Percentiles rank a stretch among this genome's conserved stretches.
Conservation (phyloP, 2,329 filamentous ascomycete genomes). For the Fonsecaea multimorphosa region DNA sequence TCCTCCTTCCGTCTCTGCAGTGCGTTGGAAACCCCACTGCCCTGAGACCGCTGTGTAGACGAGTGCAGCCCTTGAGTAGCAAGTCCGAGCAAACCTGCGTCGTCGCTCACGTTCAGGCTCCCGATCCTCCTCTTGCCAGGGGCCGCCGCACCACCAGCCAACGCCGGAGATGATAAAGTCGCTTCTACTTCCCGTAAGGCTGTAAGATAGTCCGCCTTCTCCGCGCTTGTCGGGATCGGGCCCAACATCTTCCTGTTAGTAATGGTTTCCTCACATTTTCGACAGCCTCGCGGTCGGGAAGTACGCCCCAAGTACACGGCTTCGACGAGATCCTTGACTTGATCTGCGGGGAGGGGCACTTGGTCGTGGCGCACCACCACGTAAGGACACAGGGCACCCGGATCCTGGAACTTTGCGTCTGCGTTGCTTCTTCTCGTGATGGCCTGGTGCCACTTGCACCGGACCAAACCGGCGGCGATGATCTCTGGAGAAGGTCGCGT, state of each 20-base stretch:
- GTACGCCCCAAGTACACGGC: conserved; percentile 10
- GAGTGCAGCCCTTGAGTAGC: neutral
- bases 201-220: conserved; percentile 7
- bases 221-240: neutral
- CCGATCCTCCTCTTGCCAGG: neutral
- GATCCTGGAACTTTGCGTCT: neutral
- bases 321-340: neutral
- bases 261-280: conserved; percentile 10
- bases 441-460: conserved; percentile 20
- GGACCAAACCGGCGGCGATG: neutral
- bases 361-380: conserved; percentile 18
- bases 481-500: neutral
- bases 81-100: neutral
- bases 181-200: neutral
- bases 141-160: too few relatives aligned
- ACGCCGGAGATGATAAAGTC: neutral
- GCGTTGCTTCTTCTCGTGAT: neutral
- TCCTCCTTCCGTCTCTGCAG: neutral
- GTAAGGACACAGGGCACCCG: conserved; percentile 18
- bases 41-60: neutral
- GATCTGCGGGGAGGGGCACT: neutral
- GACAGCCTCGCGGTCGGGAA: conserved; percentile 20
- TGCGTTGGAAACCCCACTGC: neutral
- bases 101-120: neutral
- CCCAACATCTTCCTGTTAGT: neutral